Evolutionary conservation across 352 stramenopile genomes (phyloP), one percentile per base, ranked within the genome.

Genomic region (Phytophthora crassamura): DNA sequence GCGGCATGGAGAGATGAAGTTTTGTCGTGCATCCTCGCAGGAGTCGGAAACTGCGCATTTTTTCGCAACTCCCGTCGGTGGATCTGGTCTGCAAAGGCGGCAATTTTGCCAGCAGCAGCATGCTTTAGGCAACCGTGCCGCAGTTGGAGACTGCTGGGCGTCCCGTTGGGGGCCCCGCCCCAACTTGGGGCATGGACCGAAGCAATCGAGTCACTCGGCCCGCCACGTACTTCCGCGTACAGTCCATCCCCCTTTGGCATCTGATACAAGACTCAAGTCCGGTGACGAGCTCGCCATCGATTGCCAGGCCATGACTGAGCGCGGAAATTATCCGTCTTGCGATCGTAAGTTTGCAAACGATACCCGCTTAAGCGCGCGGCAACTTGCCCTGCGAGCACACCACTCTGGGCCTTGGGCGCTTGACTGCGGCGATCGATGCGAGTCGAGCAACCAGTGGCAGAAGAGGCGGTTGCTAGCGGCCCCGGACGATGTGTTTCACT

Each of bases 171-270:
- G 5, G 25, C 5, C 22, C 22, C 22, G 25, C 5, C 22, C 22
- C 22, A 25, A 25, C 22, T 25, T 25, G 22, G 22, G 3, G 22
- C 22, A 25, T n/a, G n/a, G 32, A 20, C 41, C 41, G 20, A 54
- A 35, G 54, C 56, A 64, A 57, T 64, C 57, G 43, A 51, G 42
- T 30, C 20, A 58, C 50, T 46, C 36, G 9, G 5, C 20, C 53
- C 49, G 59, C 59, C 60, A 69, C 60, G 60, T 53, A 69, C 60
- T 69, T 69, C n/a, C 52, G 52, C 28, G 51, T 59, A 67, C 59
- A 42, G 60, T 64, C 34, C 42, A 68, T 63, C 52, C 14, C 42
- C 35, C 20, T 40, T 32, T 32, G 28, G 15, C 10, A 20, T 68
- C 52, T 63, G 53, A 64, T 59, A 64, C 61, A 51, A 32, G 33